Base-by-base conservation (phyloP, 768 basidiomycete species). In the Lyophyllum decastes region DNA sequence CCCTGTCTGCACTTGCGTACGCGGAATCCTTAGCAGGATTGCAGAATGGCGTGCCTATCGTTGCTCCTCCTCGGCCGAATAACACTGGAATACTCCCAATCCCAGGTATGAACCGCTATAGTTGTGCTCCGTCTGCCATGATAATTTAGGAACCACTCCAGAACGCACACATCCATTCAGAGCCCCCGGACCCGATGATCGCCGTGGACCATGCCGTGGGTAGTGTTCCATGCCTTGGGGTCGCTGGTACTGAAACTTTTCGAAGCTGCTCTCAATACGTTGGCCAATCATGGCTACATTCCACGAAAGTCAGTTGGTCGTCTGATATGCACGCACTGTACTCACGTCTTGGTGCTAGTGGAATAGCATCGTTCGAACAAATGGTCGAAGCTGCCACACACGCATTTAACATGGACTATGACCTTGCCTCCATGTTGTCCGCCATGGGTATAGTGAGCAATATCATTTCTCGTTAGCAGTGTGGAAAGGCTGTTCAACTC, bases 271-370 rank as follows among this genome's bases (percentile, higher is more conserved):
- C 49, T 59, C 26, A 62, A 62, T 25, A 62, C 61, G 1, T 35
- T 62, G 45, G 61, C 61, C 14, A 62, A 62, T 48, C 61, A 62
- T 54, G 61, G 61, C 6, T 62, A 58, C 41, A 25, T 62, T 41
- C 57, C 61, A n/a, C 57, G 57, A 35, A 62, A 58, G 61, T 62
- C 30, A 49, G 57, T 49, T 2, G 35, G 16, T 38, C 6, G 4
- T 38, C 16, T 38, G 9, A 16, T 16, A 38, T 10, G 35, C 4
- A 7, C 16, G 35, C 35, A 4, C 9, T 10, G 9, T 38, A 14
- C 8, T 38, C 4, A 38, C 35, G 14, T 38, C 35, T 6, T n/a
- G n/a, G n/a, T n/a, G 19, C 54, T 33, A 62, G 61, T 44, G 61
- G 61, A n/a, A 47, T 62, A 21, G 61, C 61, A 25, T 56, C 57